Evolutionary conservation across 2,329 filamentous ascomycete species (phyloP).

Genomic region (Diaporthe australafricana): DNA sequence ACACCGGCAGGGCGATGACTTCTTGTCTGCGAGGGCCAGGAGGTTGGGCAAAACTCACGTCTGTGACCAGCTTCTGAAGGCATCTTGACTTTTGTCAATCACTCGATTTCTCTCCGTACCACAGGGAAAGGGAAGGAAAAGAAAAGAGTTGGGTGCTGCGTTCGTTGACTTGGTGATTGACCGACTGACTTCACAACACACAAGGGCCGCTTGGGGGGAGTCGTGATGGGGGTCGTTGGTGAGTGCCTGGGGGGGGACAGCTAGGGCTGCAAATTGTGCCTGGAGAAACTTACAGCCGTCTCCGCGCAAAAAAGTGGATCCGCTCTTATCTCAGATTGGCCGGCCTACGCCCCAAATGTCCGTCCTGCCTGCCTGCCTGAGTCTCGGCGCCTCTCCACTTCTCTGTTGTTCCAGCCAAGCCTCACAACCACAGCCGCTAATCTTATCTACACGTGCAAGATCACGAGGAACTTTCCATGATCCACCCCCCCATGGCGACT

Average conservation of each 20-base stretch:
- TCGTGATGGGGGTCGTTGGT: constrained; percentile 27
- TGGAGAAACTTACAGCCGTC: constrained; percentile 33
- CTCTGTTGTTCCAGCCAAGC: neutral
- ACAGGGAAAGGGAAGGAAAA: constrained; percentile 55
- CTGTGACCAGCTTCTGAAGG: constrained; percentile 89
- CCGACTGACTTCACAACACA: constrained; percentile 34
- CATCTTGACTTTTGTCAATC: constrained; percentile 71
- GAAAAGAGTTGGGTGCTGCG: constrained; percentile 54
- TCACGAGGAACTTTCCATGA: neutral
- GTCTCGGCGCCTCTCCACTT: neutral
- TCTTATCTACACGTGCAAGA: constrained; percentile 29
- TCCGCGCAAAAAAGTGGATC: constrained; percentile 29
- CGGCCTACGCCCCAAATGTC: neutral
- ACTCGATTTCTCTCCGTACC: constrained; percentile 39
- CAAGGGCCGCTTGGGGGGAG: constrained; percentile 14
- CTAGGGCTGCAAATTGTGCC: constrained; percentile 20
- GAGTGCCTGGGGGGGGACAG: constrained; percentile 16
- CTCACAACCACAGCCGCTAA: neutral
- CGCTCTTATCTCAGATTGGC: neutral
- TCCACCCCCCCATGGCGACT: constrained; percentile 22
- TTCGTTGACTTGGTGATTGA: constrained; percentile 46
- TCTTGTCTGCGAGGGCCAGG: constrained; percentile 4
- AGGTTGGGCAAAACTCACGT: constrained; percentile 71
- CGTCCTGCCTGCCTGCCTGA: neutral
- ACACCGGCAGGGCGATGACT: constrained; percentile 40